A percentile compares a stretch with the other conserved stretches of the same genome.
Conservation (phyloP, 2,329 filamentous ascomycete genomes). For the Whalleya microplaca region DNA sequence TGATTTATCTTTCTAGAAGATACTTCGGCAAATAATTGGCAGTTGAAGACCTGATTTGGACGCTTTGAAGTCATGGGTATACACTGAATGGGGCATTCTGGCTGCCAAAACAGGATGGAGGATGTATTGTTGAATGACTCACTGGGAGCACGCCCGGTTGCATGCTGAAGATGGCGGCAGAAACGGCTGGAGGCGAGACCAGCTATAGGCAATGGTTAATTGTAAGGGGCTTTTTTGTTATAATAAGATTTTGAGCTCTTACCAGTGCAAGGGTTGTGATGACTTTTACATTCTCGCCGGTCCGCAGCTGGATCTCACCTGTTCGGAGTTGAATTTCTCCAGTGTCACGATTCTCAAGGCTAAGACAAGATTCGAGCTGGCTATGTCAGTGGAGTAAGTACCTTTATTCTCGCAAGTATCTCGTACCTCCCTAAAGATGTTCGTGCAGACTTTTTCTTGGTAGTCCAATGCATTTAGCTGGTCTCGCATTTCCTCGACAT, state of each 20-base stretch:
- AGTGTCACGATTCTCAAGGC: conserved; percentile 11
- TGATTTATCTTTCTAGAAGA: too few species aligned
- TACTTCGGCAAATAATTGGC: too few species aligned
- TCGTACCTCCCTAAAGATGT: conserved; percentile 12
- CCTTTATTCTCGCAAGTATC: neutral
- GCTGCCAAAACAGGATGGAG: too few species aligned
- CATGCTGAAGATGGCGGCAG: conserved; percentile 11
- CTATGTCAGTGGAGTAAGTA: too few species aligned
- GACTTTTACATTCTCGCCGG: conserved; percentile 10
- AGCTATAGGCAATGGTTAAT: neutral
- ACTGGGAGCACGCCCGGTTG: neutral
- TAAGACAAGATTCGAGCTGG: conserved; percentile 14
- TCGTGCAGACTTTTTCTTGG: conserved; percentile 13
- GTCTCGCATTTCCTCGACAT: conserved; percentile 12
- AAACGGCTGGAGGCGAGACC: conserved; percentile 5
- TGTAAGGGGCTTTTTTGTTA: neutral
- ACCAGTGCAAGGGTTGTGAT: conserved; percentile 15
- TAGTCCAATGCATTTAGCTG: conserved; percentile 3
- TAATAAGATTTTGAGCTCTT: neutral
- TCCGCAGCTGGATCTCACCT: conserved; percentile 6
- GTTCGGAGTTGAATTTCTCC: conserved; percentile 1
- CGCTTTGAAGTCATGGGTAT: too few species aligned
- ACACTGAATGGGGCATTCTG: too few species aligned
- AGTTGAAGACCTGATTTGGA: too few species aligned
- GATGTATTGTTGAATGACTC: too few species aligned